Evolutionary conservation across 2,329 filamentous ascomycete species (phyloP).

Genomic region (Fusarium albosuccineum): DNA sequence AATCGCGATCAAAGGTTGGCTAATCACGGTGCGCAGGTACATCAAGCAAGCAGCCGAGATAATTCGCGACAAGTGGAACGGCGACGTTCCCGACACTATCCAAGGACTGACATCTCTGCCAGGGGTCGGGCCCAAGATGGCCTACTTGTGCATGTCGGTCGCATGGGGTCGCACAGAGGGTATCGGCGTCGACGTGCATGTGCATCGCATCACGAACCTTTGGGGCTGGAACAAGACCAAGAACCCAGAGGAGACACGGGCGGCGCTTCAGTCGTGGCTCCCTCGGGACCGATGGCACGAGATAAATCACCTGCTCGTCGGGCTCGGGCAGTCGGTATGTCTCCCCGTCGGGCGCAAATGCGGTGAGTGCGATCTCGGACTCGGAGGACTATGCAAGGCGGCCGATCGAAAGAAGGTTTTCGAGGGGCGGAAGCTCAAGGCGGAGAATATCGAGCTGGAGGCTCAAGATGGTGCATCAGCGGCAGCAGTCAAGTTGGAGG

Average conservation of each 20-base stretch:
- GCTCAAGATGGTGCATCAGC: slow-evolving; percentile 26
- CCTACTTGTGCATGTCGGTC: slow-evolving; percentile 85
- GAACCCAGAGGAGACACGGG: slow-evolving; percentile 84
- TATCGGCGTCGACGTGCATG: slow-evolving; percentile 94
- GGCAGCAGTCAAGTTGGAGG: slow-evolving; percentile 42
- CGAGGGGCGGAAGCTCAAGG: slow-evolving; percentile 64
- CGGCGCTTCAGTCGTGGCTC: slow-evolving; percentile 83
- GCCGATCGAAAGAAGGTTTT: slow-evolving; percentile 75
- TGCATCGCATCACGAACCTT: slow-evolving; percentile 93
- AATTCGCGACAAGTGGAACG: slow-evolving; percentile 75
- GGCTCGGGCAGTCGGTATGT: slow-evolving; percentile 89
- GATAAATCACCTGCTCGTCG: slow-evolving; percentile 91
- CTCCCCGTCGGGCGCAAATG: slow-evolving; percentile 83
- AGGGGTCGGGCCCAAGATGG: slow-evolving; percentile 96
- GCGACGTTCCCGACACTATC: slow-evolving; percentile 85
- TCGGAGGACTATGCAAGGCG: slow-evolving; percentile 80
- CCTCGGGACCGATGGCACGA: slow-evolving; percentile 89
- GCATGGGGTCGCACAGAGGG: slow-evolving; percentile 75
- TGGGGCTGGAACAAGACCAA: slow-evolving; percentile 92
- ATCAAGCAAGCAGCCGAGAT: slow-evolving; percentile 82
- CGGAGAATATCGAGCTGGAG: slow-evolving; percentile 47
- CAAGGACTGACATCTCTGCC: slow-evolving; percentile 81
- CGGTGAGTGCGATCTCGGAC: slow-evolving; percentile 85
- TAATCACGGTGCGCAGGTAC: slow-evolving; percentile 54
- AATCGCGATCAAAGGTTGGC: slow-evolving; percentile 8